These are phyloP conservation scores for Candida quercuum DNA, from an alignment of 805 yeast species.

Conservation along the genomic window DNA sequence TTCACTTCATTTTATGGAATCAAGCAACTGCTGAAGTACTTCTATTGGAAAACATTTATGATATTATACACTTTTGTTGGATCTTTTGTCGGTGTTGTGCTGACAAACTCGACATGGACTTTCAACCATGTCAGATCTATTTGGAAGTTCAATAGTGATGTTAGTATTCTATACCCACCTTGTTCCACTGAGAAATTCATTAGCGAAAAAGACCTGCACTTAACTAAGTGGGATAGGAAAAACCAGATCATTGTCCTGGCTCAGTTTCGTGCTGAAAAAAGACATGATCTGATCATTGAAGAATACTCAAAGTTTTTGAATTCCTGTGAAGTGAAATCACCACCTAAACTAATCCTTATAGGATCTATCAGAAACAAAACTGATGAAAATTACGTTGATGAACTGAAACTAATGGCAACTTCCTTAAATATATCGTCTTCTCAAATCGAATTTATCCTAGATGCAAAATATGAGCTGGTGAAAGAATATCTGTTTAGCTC, in stretches of 20 bases:
- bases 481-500: slow-evolving; percentile 47
- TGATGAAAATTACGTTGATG: slow-evolving; percentile 57
- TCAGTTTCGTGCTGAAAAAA: slow-evolving; percentile 92
- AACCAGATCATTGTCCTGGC: slow-evolving; percentile 50
- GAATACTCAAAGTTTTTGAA: slow-evolving; percentile 56
- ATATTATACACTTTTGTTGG: slow-evolving; percentile 63
- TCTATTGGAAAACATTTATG: slow-evolving; percentile 72
- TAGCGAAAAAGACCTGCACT: slow-evolving; percentile 11
- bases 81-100: slow-evolving; percentile 53
- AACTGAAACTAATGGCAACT: slow-evolving; percentile 40
- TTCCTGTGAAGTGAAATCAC: slow-evolving; percentile 3
- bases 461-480: slow-evolving; percentile 67
- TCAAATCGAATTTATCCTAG: slow-evolving; percentile 53
- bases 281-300: slow-evolving; percentile 66
- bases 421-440: slow-evolving; percentile 35
- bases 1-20: slow-evolving; percentile 15
- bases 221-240: slow-evolving; percentile 26
- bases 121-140: slow-evolving; percentile 59
- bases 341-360: slow-evolving; percentile 62
- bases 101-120: slow-evolving; percentile 93
- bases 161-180: slow-evolving; percentile 75
- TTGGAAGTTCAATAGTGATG: slow-evolving; percentile 50
- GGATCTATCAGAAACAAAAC: slow-evolving; percentile 76
- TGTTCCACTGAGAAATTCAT: slow-evolving; percentile 64
- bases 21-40: slow-evolving; percentile 35